Evolutionary conservation across 345 rosid species (phyloP), one percentile per base, ranked within the genome.

Genomic region (Ailanthus altissimus): DNA sequence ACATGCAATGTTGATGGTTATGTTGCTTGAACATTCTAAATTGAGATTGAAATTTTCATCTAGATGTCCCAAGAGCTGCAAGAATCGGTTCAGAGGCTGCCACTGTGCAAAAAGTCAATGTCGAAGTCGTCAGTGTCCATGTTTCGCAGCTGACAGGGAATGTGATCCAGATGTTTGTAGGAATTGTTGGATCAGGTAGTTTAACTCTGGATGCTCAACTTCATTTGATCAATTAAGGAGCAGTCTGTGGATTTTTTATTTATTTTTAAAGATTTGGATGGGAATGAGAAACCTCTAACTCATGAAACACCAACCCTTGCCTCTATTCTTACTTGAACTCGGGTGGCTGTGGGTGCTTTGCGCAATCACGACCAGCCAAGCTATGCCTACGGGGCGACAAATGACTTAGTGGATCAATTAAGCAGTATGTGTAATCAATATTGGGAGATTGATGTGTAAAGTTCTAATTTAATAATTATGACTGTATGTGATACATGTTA

Each of bases 61-160:
- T 80, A 97, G 99, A 77, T 97, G 99, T 82, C 98, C 95, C 38
- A 94, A 94, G 79, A 93, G 87, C 81, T 94, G 97, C 93, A 94
- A 94, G 84, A 93, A 93, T 83, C 91, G 99, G 67, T 97, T 97
- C 82, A 91, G 99, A 89, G 99, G 99, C 76, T 97, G 99, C 71
- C 99, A 97, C 79, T 97, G 99, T 75, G 99, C 99, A 57, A 97
- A 97, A 89, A 97, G 98, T 82, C 99, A 97, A 82, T 97, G 99
- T 69, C 90, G 98, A 79, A 97, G 99, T 83, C 98, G 99, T 59
- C 99, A 97, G 76, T 97, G 99, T 84, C 99, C 99, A 58, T 97
- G 99, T 84, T 97, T 94, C 87, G 99, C 99, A 73, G 99, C 99
- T 58, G 99, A 92, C 83, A 86, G 99, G 74, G 99, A 97, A 91